Evolutionary conservation across 352 stramenopile genomes (phyloP).

Genomic region (Thalassiosira livingstoniorum): DNA sequence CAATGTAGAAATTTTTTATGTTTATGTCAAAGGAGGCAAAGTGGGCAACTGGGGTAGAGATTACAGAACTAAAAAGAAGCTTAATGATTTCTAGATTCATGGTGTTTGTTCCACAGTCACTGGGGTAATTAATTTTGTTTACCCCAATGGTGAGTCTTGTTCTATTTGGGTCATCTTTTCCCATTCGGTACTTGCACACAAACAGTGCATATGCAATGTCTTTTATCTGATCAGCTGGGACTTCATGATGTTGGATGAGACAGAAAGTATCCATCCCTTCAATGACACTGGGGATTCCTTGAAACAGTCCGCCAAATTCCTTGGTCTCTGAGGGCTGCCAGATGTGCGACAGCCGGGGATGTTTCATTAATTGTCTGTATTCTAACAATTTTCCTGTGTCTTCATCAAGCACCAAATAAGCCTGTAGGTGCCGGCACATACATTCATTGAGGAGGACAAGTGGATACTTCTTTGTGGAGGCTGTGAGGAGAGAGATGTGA

Average conservation of each 20-base stretch:
- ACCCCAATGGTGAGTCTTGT: conserved; percentile 12
- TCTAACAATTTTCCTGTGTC: background rate
- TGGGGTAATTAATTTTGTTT: background rate
- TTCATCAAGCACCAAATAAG: background rate
- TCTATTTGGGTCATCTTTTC: conserved; percentile 14
- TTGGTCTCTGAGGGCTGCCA: background rate
- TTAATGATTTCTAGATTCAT: background rate
- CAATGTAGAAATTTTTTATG: conserved; percentile 14
- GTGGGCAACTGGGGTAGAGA: conserved; percentile 24
- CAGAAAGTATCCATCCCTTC: conserved; percentile 24
- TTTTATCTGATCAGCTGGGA: conserved; percentile 5
- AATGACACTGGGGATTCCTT: background rate
- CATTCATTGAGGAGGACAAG: too few relatives aligned
- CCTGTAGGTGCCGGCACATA: too few relatives aligned
- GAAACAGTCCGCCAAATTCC: conserved; percentile 19
- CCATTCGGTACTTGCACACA: background rate
- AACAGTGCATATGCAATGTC: background rate
- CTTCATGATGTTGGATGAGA: conserved; percentile 11
- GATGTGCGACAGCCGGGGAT: background rate
- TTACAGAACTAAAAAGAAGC: conserved; percentile 22
- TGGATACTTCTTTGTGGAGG: too few relatives aligned
- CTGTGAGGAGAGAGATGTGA: too few relatives aligned
- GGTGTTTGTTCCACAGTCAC: background rate
- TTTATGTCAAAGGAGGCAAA: conserved; percentile 14
- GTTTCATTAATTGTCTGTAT: too few relatives aligned